Evolutionary conservation across 805 yeast species (phyloP).

Genomic region (Metschnikowia kofuensis): DNA sequence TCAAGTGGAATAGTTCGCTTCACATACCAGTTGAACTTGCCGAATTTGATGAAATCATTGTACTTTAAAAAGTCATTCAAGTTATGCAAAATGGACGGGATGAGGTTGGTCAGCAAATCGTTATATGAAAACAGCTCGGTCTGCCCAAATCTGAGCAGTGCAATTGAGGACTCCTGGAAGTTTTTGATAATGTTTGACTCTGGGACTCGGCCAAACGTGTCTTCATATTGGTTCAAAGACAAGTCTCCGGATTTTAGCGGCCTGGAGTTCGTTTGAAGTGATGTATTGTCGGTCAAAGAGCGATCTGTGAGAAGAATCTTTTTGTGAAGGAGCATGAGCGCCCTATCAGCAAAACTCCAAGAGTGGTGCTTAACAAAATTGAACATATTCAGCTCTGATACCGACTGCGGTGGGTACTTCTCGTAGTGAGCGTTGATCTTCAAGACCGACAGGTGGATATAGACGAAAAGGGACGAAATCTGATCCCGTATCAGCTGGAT

Average conservation of each 20-base stretch:
- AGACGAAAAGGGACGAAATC: conserved; percentile 49
- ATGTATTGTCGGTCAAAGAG: neutral
- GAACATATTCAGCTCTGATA: conserved; percentile 42
- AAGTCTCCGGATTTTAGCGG: conserved; percentile 24
- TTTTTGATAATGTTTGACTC: conserved; percentile 40
- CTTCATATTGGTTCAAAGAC: conserved; percentile 36
- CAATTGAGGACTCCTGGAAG: conserved; percentile 35
- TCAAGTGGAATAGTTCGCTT: conserved; percentile 61
- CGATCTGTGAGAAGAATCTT: conserved; percentile 37
- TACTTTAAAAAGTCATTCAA: conserved; percentile 53
- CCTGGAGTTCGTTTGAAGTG: neutral
- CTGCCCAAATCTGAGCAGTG: conserved; percentile 35
- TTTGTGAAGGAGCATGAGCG: conserved; percentile 43
- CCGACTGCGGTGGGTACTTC: conserved; percentile 35
- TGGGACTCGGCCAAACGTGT: conserved; percentile 36
- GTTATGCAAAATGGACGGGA: conserved; percentile 57
- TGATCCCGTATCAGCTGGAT: conserved; percentile 45
- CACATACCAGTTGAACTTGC: conserved; percentile 59
- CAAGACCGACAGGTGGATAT: conserved; percentile 48
- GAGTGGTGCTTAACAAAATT: conserved; percentile 47
- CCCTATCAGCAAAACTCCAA: conserved; percentile 56
- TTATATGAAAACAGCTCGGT: conserved; percentile 45
- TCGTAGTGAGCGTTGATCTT: conserved; percentile 34
- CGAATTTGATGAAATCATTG: conserved; percentile 50
- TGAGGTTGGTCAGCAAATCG: conserved; percentile 49